These are phyloP conservation scores for Plantago major DNA, from an alignment of 257 asterid genomes.

Conservation along the genomic window DNA sequence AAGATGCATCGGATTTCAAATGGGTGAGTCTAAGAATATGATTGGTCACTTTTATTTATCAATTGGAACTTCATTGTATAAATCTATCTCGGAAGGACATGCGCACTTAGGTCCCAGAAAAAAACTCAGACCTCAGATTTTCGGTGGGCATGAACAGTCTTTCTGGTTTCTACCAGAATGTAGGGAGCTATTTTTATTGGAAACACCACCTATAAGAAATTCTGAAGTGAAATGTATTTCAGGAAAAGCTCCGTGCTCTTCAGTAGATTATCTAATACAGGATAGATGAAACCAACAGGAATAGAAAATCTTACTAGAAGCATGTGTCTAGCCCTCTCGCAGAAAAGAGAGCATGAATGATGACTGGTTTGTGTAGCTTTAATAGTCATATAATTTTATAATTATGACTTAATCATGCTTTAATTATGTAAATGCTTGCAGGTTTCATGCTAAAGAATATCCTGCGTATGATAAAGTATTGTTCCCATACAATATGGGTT, in stretches of 20 bases:
- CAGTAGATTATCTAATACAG: too few species aligned
- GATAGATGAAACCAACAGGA: too few species aligned
- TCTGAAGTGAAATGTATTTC: not conserved
- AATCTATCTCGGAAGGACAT: not conserved
- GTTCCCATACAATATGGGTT: conserved; percentile 82
- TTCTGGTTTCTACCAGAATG: not conserved
- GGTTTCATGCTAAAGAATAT: conserved; percentile 97
- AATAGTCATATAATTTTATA: conserved; percentile 1
- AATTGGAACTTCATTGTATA: not conserved
- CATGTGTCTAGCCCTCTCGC: not conserved
- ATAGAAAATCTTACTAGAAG: too few species aligned
- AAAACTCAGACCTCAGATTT: not conserved
- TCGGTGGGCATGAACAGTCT: not conserved
- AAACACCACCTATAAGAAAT: not conserved
- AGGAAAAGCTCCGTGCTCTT: not conserved
- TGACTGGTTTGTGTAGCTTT: conserved; percentile 1
- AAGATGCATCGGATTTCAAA: not conserved
- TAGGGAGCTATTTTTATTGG: not conserved
- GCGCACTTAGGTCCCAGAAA: not conserved
- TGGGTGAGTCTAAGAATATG: not conserved
- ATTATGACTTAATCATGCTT: conserved; percentile 14
- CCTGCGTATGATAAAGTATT: conserved; percentile 69
- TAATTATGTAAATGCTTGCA: conserved; percentile 30
- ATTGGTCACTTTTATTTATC: not conserved
- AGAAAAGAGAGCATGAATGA: conserved; percentile 1